Conservation (phyloP, 129 eudicot genomes). For the Flaveria robusta region DNA sequence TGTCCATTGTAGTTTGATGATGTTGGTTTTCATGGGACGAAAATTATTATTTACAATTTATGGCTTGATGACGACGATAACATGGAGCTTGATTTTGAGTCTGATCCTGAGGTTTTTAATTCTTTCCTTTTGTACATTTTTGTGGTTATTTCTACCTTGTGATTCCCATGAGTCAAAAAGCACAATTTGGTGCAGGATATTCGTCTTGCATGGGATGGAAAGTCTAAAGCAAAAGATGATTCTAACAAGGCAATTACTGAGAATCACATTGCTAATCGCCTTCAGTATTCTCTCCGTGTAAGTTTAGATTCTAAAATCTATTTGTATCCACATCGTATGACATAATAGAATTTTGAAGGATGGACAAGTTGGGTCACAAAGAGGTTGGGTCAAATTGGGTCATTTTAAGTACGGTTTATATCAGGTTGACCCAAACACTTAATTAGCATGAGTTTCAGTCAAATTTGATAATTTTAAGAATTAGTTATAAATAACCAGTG, state of each 20-base stretch:
- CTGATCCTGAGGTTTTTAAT: slow-evolving; percentile 65
- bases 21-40: slow-evolving; percentile 79
- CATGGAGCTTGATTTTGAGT: slow-evolving; percentile 83
- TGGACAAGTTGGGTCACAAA: too few species aligned
- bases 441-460: too few species aligned
- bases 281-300: slow-evolving; percentile 56
- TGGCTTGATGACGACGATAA: slow-evolving; percentile 71
- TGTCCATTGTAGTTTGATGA: slow-evolving; percentile 51
- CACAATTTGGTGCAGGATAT: slow-evolving; percentile 51
- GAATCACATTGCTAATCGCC: slow-evolving; percentile 55
- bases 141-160: not conserved
- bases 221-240: slow-evolving; percentile 23
- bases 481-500: not conserved
- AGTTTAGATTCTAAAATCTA: slow-evolving; percentile 19
- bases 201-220: slow-evolving; percentile 37
- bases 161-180: slow-evolving; percentile 11
- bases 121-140: slow-evolving; percentile 12
- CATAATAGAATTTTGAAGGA: not conserved
- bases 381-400: not conserved
- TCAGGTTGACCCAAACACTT: not conserved
- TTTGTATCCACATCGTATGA: not conserved
- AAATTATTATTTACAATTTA: slow-evolving; percentile 69
- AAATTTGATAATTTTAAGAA: not conserved
- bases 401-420: not conserved
- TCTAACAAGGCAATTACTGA: slow-evolving; percentile 26